phyloP scores from a whole-genome alignment of 768 basidiomycete genomes.

The Obba rivulosa region DNA sequence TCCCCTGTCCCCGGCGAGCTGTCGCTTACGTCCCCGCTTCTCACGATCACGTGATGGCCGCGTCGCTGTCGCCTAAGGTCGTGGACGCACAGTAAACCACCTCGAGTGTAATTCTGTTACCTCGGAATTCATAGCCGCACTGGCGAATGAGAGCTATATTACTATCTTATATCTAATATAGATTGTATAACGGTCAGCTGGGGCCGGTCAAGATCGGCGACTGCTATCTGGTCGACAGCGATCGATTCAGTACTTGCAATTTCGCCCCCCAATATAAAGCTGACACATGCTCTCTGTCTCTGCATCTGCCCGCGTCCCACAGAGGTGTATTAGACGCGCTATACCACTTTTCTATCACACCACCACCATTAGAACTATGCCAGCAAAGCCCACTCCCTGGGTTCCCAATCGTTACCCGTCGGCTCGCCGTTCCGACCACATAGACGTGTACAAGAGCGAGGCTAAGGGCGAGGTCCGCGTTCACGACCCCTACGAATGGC shows the following conservation, averaged over 20 bases:
- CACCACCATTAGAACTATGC: constrained; percentile 17
- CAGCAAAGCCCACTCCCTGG: constrained; percentile 41
- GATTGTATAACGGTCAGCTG: too few relatives aligned
- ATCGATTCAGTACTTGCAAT: background rate
- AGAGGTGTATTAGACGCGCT: constrained; percentile 8
- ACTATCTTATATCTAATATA: too few relatives aligned
- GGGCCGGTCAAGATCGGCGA: too few relatives aligned
- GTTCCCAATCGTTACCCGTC: constrained; percentile 54
- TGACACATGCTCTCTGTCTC: constrained; percentile 12
- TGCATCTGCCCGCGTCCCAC: background rate
- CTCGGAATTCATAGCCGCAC: too few relatives aligned
- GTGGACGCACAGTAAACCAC: too few relatives aligned
- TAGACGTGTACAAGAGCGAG: constrained; percentile 66
- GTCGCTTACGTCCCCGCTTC: too few relatives aligned
- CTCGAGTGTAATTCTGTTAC: too few relatives aligned
- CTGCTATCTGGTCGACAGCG: too few relatives aligned
- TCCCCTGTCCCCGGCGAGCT: too few relatives aligned
- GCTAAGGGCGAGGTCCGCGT: constrained; percentile 57
- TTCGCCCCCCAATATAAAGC: constrained; percentile 11
- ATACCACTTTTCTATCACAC: constrained; percentile 6
- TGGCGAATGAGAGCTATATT: too few relatives aligned
- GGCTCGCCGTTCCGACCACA: constrained; percentile 59
- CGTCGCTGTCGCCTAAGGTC: too few relatives aligned
- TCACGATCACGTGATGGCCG: too few relatives aligned
- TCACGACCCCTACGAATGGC: constrained; percentile 70